phyloP scores from a whole-genome alignment of 371 early-diverging fungal genomes.

The Mucor racemosus region DNA sequence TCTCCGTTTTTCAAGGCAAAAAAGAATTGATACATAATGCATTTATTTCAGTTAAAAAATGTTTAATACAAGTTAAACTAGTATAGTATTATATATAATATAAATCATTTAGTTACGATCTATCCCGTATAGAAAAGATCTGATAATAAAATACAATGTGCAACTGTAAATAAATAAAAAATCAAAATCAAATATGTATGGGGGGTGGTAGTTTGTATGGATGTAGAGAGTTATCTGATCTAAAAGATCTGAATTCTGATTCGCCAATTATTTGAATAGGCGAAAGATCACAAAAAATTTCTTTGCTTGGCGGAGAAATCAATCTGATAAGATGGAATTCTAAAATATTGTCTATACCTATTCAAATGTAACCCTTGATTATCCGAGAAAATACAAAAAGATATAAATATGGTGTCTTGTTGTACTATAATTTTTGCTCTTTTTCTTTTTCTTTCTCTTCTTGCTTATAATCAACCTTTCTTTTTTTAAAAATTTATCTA shows the following conservation, averaged over 20 bases:
- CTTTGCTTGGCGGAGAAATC: conserved; percentile 22
- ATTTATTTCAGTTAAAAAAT: not conserved
- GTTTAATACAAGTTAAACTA: not conserved
- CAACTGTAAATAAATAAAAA: not conserved
- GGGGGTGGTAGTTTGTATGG: conserved; percentile 3
- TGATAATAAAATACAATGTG: conserved; percentile 3
- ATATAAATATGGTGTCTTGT: conserved; percentile 2
- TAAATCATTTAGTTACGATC: not conserved
- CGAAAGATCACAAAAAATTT: conserved; percentile 8
- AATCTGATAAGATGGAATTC: conserved; percentile 29
- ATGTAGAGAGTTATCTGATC: conserved; percentile 9
- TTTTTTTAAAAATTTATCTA: not conserved
- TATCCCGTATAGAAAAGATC: conserved; percentile 3
- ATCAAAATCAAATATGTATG: not conserved
- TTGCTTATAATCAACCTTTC: not conserved
- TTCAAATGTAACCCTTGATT: conserved; percentile 4
- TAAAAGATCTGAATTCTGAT: not conserved
- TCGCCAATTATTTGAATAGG: conserved; percentile 1
- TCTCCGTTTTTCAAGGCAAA: too few relatives aligned
- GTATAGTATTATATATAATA: not conserved
- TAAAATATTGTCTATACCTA: conserved; percentile 3
- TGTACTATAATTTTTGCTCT: not conserved
- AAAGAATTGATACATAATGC: not conserved
- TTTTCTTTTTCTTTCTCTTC: conserved; percentile 7
- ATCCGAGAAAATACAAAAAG: conserved; percentile 5